A percentile compares a stretch with the other conserved stretches of the same genome.
Evolutionary conservation across 495 filamentous ascomycete species (phyloP).

Genomic region (Penicillium angulare): DNA sequence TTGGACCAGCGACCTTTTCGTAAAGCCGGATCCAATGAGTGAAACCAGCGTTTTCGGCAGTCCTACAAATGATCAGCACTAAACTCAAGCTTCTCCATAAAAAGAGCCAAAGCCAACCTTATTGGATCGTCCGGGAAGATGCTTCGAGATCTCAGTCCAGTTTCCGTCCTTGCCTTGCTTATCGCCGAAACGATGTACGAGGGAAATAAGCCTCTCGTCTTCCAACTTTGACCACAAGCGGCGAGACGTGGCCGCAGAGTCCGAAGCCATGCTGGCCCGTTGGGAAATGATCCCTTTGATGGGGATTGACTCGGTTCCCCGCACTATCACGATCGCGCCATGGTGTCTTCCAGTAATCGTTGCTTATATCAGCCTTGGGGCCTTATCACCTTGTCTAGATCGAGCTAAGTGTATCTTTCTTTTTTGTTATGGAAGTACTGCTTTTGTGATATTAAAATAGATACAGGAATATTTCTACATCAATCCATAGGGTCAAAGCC

Average conservation of each 20-base stretch:
- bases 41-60: background rate
- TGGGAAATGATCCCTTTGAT: background rate
- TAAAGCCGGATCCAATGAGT: background rate
- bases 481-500: background rate
- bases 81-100: background rate
- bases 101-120: background rate
- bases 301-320: background rate
- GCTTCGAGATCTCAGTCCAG: background rate
- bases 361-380: constrained; percentile 1
- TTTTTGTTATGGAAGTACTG: background rate
- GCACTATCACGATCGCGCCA: background rate
- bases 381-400: background rate
- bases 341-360: background rate
- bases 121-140: background rate
- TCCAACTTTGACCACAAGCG: background rate
- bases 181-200: background rate
- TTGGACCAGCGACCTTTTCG: background rate
- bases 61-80: background rate
- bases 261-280: background rate
- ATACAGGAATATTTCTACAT: background rate
- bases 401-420: too few relatives aligned
- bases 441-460: background rate
- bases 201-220: background rate
- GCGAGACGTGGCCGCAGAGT: background rate
- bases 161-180: background rate